Evolutionary conservation across 129 eudicot genomes (phyloP).

Genomic region (Ambrosia artemisiifolia): DNA sequence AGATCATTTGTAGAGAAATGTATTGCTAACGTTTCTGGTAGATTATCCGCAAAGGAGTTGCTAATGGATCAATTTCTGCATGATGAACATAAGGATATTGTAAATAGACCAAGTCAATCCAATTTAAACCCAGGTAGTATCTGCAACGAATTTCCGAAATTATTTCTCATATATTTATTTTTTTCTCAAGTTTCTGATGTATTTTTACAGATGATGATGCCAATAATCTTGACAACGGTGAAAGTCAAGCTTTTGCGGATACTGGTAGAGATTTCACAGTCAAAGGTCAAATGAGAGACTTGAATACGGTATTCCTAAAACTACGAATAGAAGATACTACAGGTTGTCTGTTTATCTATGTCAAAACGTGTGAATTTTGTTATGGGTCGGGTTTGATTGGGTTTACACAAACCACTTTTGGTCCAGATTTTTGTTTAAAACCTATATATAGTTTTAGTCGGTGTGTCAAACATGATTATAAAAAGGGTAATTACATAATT

Average conservation of each 20-base stretch:
- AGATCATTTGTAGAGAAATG: slow-evolving; percentile 86
- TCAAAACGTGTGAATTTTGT: background rate
- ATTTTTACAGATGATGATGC: slow-evolving; percentile 36
- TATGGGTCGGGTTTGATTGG: slow-evolving; percentile 8
- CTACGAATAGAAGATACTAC: slow-evolving; percentile 76
- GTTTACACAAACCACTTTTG: background rate
- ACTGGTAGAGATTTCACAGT: slow-evolving; percentile 66
- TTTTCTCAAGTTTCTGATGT: slow-evolving; percentile 22
- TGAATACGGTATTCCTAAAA: slow-evolving; percentile 78
- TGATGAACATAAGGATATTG: slow-evolving; percentile 50
- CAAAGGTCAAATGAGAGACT: slow-evolving; percentile 85
- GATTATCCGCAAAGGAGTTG: slow-evolving; percentile 83
- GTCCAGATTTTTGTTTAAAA: background rate
- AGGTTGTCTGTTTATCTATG: slow-evolving; percentile 37
- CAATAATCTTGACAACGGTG: slow-evolving; percentile 34
- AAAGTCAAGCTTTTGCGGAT: slow-evolving; percentile 32
- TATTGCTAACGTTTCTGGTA: slow-evolving; percentile 64
- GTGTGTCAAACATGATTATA: background rate
- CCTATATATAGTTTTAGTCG: background rate
- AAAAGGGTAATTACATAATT: background rate
- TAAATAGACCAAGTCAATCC: slow-evolving; percentile 38
- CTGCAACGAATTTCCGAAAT: background rate
- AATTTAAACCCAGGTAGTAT: slow-evolving; percentile 40
- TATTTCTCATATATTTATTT: background rate
- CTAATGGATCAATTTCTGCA: slow-evolving; percentile 71